Base-by-base conservation (phyloP, 257 asterid species). In the Solanum arcanum region DNA sequence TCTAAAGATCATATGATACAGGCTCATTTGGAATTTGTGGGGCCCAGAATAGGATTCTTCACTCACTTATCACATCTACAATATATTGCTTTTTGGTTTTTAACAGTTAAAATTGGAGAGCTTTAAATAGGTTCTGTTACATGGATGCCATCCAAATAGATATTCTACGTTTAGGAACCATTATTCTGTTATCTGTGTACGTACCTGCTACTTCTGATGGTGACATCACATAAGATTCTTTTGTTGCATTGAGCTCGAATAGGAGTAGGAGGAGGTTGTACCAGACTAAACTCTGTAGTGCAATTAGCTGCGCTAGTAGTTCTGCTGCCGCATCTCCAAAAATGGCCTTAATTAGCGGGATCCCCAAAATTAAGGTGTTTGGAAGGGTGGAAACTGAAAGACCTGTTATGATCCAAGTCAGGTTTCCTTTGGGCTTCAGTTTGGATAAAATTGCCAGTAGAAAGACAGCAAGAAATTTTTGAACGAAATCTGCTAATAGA, bases 221-320 rank as follows among this genome's bases (percentile, higher is more conserved):
- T 80, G 92, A 90, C 64, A 90, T 70, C 72, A 64, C 88, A n/a
- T 73, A 12, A 86, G 90, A 76, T 89, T 93, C 92, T 90, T 88
- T 90, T 66, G 93, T 83, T 75, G 94, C 98, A 88, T 92, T 87
- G 83, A 94, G 87, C 94, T 96, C 97, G n/a, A 94, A 92, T 88
- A 95, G 94, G 87, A 96, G 89, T 88, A 95, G 89, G 86, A 95
- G 89, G 88, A 96, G 90, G 92, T 94, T 96, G 91, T 95, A 91
- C 99, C 99, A 96, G 87, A 96, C 88, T 84, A 96, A 90, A 91
- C 98, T 95, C 82, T 96, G 99, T 16, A 96, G 86, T 42, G 94
- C 96, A 86, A 96, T 93, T 84, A 96, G 93, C 95, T 95, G 99
- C 13, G 88, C 89, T 75, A 96, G 86, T 83, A 93, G 83, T 39